A percentile compares a stretch with the other conserved stretches of the same genome.
These are phyloP conservation scores for Sorghum bicolor DNA, from an alignment of 176 grass and related monocot genomes.

Conservation along the genomic window Sorghum_bicolor_NCBIv3 NC_012873.2:7880501-7881000, in stretches of 20 bases:
- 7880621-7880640: background rate
- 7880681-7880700: slow-evolving; percentile 17
- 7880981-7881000: slow-evolving; percentile 47
- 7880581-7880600: too few relatives aligned
- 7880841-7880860: slow-evolving; percentile 77
- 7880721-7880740: background rate
- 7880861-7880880: slow-evolving; percentile 71
- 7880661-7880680: slow-evolving; percentile 46
- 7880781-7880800: slow-evolving; percentile 84
- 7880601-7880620: background rate
- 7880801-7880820: slow-evolving; percentile 86
- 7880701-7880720: slow-evolving; percentile 22
- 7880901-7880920: slow-evolving; percentile 92
- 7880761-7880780: slow-evolving; percentile 79
- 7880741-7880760: slow-evolving; percentile 63
- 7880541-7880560: too few relatives aligned
- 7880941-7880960: background rate
- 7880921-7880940: slow-evolving; percentile 65
- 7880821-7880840: slow-evolving; percentile 58
- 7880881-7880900: slow-evolving; percentile 90
- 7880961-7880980: background rate
- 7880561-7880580: too few relatives aligned
- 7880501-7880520: too few relatives aligned
- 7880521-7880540: too few relatives aligned
- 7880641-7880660: background rate